phyloP scores from a whole-genome alignment of 495 filamentous ascomycete genomes.

The Elasticomyces elasticus region DNA sequence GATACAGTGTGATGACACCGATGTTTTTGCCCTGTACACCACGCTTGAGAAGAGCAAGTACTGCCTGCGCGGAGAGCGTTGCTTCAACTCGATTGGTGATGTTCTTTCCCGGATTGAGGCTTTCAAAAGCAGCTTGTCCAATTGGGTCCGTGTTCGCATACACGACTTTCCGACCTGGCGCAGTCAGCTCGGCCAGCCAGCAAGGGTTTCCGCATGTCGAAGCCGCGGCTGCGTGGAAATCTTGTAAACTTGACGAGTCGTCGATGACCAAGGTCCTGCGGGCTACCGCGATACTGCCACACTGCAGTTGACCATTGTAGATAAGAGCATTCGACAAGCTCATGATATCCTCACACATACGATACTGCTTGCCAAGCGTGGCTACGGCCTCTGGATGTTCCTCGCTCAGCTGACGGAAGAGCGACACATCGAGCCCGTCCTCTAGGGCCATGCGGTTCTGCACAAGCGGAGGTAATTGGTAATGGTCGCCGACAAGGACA shows the following conservation, averaged over 20 bases:
- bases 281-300: conserved; percentile 69
- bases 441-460: conserved; percentile 78
- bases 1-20: conserved; percentile 97
- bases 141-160: conserved; percentile 84
- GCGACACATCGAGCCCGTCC: conserved; percentile 81
- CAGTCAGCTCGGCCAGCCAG: conserved; percentile 73
- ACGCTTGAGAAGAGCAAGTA: conserved; percentile 60
- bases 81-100: conserved; percentile 79
- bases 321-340: conserved; percentile 84
- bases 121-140: conserved; percentile 49
- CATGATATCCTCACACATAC: conserved; percentile 98
- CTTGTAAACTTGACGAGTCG: conserved; percentile 42
- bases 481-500: conserved; percentile 91
- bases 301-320: conserved; percentile 80
- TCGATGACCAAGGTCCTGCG: conserved; percentile 49
- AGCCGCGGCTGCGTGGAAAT: conserved; percentile 30
- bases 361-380: conserved; percentile 89
- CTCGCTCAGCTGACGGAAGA: conserved; percentile 89
- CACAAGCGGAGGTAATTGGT: conserved; percentile 87
- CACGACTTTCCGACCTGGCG: conserved; percentile 58
- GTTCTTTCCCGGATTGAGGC: conserved; percentile 58
- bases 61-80: conserved; percentile 62
- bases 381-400: conserved; percentile 76
- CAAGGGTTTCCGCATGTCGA: conserved; percentile 48
- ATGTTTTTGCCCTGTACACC: conserved; percentile 70